Conservation (phyloP, 306 rosid species). For the Trichosanthes cucumerina region DNA sequence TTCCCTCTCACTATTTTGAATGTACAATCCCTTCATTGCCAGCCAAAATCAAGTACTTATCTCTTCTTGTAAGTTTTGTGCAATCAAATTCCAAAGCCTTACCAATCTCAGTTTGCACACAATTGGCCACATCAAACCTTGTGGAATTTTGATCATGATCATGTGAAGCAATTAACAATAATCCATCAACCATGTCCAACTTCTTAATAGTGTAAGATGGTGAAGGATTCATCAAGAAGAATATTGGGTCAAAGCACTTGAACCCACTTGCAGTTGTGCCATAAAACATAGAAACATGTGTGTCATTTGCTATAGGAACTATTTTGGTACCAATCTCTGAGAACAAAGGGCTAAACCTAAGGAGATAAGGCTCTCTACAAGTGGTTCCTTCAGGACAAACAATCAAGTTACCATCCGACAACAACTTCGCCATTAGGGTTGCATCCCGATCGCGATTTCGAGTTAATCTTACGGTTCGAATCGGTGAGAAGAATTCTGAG, state of each 20-base stretch:
- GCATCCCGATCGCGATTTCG: conserved; percentile 47
- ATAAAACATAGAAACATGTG: conserved; percentile 62
- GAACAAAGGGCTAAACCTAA: conserved; percentile 74
- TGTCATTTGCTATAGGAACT: conserved; percentile 45
- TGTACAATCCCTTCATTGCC: conserved; percentile 67
- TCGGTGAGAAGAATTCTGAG: conserved; percentile 65
- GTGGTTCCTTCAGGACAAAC: conserved; percentile 94
- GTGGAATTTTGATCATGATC: background rate
- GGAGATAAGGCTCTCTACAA: conserved; percentile 70
- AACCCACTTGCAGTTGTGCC: conserved; percentile 85
- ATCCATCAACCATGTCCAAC: conserved; percentile 18
- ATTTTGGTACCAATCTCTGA: conserved; percentile 46
- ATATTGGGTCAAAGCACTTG: conserved; percentile 69
- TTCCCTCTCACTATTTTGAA: background rate
- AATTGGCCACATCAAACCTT: conserved; percentile 47
- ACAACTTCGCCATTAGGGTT: conserved; percentile 26
- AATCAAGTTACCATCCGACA: conserved; percentile 45
- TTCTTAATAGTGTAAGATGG: conserved; percentile 43
- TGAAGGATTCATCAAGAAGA: conserved; percentile 56
- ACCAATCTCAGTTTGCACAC: conserved; percentile 42
- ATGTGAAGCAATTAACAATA: background rate
- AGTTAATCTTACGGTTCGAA: conserved; percentile 53
- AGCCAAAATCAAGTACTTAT: conserved; percentile 67
- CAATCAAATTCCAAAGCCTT: conserved; percentile 47
- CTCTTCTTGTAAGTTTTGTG: conserved; percentile 61